A percentile compares a stretch with the other conserved stretches of the same genome.
These are phyloP conservation scores for Cyberlindnera misumaiensis DNA, from an alignment of 805 yeast genomes.

Conservation along the genomic window DNA sequence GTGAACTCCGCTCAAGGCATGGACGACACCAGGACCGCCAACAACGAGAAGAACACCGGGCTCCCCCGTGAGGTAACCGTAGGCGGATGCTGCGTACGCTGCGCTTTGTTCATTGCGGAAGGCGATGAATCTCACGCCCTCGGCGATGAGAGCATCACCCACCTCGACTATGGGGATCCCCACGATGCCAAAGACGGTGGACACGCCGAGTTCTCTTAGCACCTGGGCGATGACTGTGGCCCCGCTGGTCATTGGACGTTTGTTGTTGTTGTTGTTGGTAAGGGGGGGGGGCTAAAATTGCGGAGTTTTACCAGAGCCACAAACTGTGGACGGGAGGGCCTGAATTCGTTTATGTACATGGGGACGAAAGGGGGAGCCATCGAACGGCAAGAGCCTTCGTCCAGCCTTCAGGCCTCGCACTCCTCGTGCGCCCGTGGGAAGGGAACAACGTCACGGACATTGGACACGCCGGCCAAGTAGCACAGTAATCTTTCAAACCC, in stretches of 20 bases:
- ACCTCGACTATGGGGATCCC: slow-evolving; percentile 72
- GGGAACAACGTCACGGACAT: slow-evolving; percentile 80
- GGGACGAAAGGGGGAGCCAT: no score
- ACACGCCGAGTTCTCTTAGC: slow-evolving; percentile 43
- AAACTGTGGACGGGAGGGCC: no score
- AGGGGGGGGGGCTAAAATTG: no score
- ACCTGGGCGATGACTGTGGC: slow-evolving; percentile 42
- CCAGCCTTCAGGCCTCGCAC: slow-evolving; percentile 32
- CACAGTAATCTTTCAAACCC: slow-evolving; percentile 85
- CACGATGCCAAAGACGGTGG: slow-evolving; percentile 60
- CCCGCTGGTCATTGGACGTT: slow-evolving; percentile 24
- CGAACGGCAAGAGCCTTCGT: no score
- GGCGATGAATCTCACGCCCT: slow-evolving; percentile 49
- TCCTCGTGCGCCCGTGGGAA: slow-evolving; percentile 69
- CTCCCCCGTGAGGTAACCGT: slow-evolving; percentile 55
- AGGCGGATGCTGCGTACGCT: slow-evolving; percentile 66
- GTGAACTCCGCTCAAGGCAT: slow-evolving; percentile 59
- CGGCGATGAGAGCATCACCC: slow-evolving; percentile 51
- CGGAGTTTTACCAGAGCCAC: no score
- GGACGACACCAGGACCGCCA: slow-evolving; percentile 72
- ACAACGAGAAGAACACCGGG: slow-evolving; percentile 68
- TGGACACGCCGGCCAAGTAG: slow-evolving; percentile 66
- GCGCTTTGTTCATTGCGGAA: slow-evolving; percentile 73
- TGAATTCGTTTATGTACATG: no score
- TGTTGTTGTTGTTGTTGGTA: background rate